Percentiles rank a stretch among this genome's conserved stretches.
These are phyloP conservation scores for Tetrapyrgos nigripes DNA, from an alignment of 1,284 basidiomycete genomes.

Conservation along the genomic window DNA sequence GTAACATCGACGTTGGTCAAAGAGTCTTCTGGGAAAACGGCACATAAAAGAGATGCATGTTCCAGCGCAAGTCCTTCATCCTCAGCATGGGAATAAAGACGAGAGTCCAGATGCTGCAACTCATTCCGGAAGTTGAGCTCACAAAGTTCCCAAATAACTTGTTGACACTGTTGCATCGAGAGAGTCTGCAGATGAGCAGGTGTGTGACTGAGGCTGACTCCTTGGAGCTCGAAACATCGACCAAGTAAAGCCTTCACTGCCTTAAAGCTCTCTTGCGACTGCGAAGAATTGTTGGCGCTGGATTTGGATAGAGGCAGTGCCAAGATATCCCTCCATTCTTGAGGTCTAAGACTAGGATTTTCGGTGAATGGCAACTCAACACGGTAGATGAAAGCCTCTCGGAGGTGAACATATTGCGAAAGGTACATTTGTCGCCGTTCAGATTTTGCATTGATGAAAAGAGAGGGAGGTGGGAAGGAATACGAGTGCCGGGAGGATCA, in stretches of 20 bases:
- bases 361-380: not conserved
- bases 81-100: no score
- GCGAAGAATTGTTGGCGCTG: not conserved
- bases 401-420: not conserved
- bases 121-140: not conserved
- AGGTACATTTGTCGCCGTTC: not conserved
- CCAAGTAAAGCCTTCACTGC: not conserved
- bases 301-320: not conserved
- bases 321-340: not conserved
- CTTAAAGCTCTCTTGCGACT: not conserved
- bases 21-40: not conserved
- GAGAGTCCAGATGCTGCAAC: no score
- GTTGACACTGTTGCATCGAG: not conserved
- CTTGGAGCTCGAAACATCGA: not conserved
- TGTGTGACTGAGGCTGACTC: no score
- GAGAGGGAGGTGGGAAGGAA: no score
- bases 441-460: not conserved
- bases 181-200: not conserved
- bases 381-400: not conserved
- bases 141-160: not conserved
- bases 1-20: not conserved
- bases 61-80: no score
- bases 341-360: not conserved
- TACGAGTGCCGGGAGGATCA: no score
- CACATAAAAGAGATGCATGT: not conserved